Conservation (phyloP, 2,329 filamentous ascomycete genomes). For the Elsinoe australis region DNA sequence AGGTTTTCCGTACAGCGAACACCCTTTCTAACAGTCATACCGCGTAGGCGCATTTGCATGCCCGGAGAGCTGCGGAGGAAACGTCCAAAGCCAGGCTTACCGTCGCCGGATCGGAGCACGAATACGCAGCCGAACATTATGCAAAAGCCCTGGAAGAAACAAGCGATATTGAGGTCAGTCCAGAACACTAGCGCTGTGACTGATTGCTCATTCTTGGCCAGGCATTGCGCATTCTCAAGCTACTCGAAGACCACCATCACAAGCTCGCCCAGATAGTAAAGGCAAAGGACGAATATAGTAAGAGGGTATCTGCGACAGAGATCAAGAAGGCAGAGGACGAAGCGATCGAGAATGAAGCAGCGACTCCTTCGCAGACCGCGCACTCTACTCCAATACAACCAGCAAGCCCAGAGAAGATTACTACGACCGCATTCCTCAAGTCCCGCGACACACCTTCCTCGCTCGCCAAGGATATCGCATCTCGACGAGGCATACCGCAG, state of each 20-base stretch:
- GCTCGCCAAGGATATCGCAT: slow-evolving; percentile 34
- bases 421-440: slow-evolving; percentile 16
- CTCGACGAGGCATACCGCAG: slow-evolving; percentile 31
- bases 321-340: slow-evolving; percentile 15
- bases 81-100: slow-evolving; percentile 62
- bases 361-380: slow-evolving; percentile 13
- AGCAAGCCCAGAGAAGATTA: slow-evolving; percentile 2
- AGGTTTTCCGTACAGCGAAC: no score
- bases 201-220: slow-evolving; percentile 45
- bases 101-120: slow-evolving; percentile 79
- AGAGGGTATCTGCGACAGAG: slow-evolving; percentile 11
- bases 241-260: slow-evolving; percentile 83
- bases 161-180: slow-evolving; percentile 47
- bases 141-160: slow-evolving; percentile 71
- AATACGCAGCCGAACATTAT: slow-evolving; percentile 81
- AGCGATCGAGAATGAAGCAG: slow-evolving; percentile 7
- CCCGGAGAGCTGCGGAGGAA: slow-evolving; percentile 71
- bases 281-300: slow-evolving; percentile 42
- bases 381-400: slow-evolving; percentile 18
- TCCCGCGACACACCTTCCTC: slow-evolving; percentile 31
- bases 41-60: slow-evolving; percentile 90
- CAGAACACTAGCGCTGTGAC: background rate
- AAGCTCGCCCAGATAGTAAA: slow-evolving; percentile 75
- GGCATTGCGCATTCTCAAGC: slow-evolving; percentile 72
- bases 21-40: no score